These are phyloP conservation scores for Microcyclosporella mali DNA, from an alignment of 2,329 filamentous ascomycete genomes.

Conservation along the genomic window DNA sequence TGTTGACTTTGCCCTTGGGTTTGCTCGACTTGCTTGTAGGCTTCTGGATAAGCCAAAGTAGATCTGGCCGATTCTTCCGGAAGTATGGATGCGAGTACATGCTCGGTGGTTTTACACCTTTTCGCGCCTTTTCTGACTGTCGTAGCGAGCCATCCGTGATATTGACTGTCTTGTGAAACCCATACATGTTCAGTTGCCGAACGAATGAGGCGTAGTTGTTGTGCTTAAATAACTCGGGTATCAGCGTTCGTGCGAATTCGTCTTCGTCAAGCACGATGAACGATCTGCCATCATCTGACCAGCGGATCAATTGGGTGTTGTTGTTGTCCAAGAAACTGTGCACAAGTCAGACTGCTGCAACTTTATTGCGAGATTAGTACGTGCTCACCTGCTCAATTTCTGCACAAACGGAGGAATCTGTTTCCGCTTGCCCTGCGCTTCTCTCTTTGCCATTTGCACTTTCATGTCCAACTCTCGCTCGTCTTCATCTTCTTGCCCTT, in stretches of 20 bases:
- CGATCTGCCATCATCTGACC: constrained; percentile 93
- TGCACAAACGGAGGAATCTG: constrained; percentile 97
- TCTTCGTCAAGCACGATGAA: constrained; percentile 97
- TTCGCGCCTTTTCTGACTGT: constrained; percentile 91
- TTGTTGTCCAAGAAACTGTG: constrained; percentile 83
- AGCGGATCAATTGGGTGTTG: constrained; percentile 90
- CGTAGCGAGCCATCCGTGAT: constrained; percentile 97
- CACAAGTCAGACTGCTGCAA: constrained; percentile 12
- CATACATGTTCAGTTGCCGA: constrained; percentile 58
- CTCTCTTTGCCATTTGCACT: constrained; percentile 75
- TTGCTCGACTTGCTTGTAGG: constrained; percentile 63
- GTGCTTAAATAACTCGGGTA: constrained; percentile 71
- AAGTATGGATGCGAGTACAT: constrained; percentile 98
- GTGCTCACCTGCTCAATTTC: constrained; percentile 83
- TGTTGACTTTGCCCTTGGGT: constrained; percentile 51
- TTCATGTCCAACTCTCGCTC: constrained; percentile 73
- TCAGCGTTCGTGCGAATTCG: constrained; percentile 68
- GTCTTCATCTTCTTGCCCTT: constrained; percentile 57
- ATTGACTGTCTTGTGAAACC: constrained; percentile 51
- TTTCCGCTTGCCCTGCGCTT: constrained; percentile 83
- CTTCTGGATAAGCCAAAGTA: constrained; percentile 95
- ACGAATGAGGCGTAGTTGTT: constrained; percentile 76
- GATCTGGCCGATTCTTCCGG: constrained; percentile 81
- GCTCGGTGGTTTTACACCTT: constrained; percentile 87
- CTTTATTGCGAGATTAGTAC: constrained; percentile 16